These are phyloP conservation scores for Cyberlindnera euphorbiiphila DNA, from an alignment of 805 yeast genomes.

Conservation along the genomic window DNA sequence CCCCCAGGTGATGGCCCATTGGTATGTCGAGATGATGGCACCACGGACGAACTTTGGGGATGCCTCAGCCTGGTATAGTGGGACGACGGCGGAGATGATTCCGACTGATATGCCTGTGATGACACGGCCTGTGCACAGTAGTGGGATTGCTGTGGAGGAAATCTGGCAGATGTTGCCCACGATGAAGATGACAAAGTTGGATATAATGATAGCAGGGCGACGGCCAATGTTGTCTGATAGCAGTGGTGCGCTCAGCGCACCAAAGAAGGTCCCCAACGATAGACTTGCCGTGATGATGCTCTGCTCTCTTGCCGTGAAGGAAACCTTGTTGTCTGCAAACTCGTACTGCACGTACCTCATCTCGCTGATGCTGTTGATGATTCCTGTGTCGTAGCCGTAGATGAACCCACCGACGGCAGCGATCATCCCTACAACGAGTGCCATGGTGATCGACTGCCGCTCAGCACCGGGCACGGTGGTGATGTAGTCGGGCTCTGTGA, in stretches of 20 bases:
- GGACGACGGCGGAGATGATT: constrained; percentile 75
- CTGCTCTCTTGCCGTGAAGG: constrained; percentile 57
- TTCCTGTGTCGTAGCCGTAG: constrained; percentile 88
- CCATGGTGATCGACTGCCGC: constrained; percentile 53
- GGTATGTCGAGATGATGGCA: constrained; percentile 74
- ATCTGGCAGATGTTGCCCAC: constrained; percentile 72
- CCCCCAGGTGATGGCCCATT: constrained; percentile 93
- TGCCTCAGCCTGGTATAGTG: constrained; percentile 79
- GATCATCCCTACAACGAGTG: constrained; percentile 68
- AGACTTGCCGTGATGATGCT: constrained; percentile 76
- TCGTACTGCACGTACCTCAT: constrained; percentile 61
- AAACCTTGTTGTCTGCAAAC: constrained; percentile 45
- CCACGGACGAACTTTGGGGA: constrained; percentile 80
- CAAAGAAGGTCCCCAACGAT: constrained; percentile 76
- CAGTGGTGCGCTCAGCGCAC: constrained; percentile 55
- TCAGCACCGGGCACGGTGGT: constrained; percentile 28
- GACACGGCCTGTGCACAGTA: constrained; percentile 71
- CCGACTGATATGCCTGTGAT: constrained; percentile 73
- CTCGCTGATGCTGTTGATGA: constrained; percentile 73
- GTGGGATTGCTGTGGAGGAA: constrained; percentile 41
- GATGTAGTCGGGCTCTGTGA: constrained; percentile 16
- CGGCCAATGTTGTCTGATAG: constrained; percentile 74
- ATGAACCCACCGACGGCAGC: constrained; percentile 91
- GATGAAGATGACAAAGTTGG: constrained; percentile 60
- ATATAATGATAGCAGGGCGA: constrained; percentile 56